phyloP scores from a whole-genome alignment of 352 stramenopile species.

The Sclerospora graminicola region DNA sequence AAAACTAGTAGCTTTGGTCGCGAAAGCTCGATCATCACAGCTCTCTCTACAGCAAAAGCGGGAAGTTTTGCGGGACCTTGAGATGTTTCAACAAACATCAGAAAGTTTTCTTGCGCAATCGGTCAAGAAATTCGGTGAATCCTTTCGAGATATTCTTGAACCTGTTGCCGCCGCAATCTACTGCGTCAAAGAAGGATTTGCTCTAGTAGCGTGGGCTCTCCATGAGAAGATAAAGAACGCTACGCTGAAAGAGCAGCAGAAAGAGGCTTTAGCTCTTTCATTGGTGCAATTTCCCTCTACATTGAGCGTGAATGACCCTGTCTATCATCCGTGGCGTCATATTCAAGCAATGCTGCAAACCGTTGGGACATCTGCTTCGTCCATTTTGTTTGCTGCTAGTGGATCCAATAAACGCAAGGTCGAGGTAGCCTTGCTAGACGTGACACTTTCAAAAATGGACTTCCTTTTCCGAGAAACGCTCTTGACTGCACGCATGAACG shows the following conservation, averaged over 20 bases:
- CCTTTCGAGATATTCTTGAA: conserved; percentile 80
- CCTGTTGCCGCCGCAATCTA: conserved; percentile 67
- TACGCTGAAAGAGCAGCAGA: conserved; percentile 34
- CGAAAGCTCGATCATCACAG: conserved; percentile 18
- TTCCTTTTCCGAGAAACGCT: conserved; percentile 48
- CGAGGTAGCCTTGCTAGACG: conserved; percentile 60
- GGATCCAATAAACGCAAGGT: conserved; percentile 42
- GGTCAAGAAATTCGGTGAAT: conserved; percentile 52
- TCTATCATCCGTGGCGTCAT: conserved; percentile 63
- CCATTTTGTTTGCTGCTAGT: conserved; percentile 33
- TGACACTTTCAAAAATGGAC: conserved; percentile 58
- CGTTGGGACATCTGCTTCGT: conserved; percentile 30
- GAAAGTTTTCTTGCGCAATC: conserved; percentile 69
- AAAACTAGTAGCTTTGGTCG: conserved; percentile 47
- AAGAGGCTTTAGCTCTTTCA: conserved; percentile 35
- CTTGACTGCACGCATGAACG: conserved; percentile 14
- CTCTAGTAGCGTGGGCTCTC: conserved; percentile 55
- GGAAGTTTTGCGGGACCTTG: conserved; percentile 69
- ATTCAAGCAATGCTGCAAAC: conserved; percentile 53
- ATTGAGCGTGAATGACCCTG: conserved; percentile 13
- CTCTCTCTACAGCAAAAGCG: conserved; percentile 38
- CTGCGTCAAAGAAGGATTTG: conserved; percentile 80
- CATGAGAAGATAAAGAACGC: conserved; percentile 41
- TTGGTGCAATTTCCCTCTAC: conserved; percentile 66
- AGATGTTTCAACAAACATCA: conserved; percentile 86